phyloP scores from a whole-genome alignment of 495 filamentous ascomycete genomes.

The Baudoinia panamericana region DNA sequence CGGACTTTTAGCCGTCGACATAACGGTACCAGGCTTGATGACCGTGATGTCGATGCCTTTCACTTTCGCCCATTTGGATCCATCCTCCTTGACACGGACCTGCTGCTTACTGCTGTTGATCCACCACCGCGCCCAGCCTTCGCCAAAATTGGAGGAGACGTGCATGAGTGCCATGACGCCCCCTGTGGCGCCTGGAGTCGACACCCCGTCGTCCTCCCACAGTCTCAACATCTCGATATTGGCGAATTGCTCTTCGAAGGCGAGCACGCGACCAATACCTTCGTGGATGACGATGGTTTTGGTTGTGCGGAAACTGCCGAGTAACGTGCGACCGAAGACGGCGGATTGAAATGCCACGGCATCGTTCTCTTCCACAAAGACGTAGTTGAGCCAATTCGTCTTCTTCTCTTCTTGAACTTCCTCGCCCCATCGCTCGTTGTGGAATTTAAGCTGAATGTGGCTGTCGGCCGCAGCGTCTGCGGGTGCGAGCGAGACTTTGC shows the following conservation, averaged over 20 bases:
- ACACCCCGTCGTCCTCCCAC: conserved; percentile 27
- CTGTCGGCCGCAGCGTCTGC: conserved; percentile 12
- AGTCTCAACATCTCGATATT: conserved; percentile 31
- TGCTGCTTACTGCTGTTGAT: conserved; percentile 22
- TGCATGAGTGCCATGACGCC: conserved; percentile 30
- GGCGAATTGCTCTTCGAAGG: conserved; percentile 32
- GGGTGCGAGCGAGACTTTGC: conserved; percentile 26
- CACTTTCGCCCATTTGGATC: conserved; percentile 22
- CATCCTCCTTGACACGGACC: conserved; percentile 26
- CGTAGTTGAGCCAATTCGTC: conserved; percentile 32
- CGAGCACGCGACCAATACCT: conserved; percentile 25
- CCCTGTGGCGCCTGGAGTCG: conserved; percentile 10
- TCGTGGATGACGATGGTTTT: conserved; percentile 30
- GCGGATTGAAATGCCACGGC: conserved; percentile 28
- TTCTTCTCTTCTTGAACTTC: conserved; percentile 14
- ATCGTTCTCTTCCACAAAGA: conserved; percentile 22
- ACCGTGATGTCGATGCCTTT: conserved; percentile 28
- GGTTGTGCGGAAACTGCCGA: conserved; percentile 26
- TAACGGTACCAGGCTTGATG: conserved; percentile 13
- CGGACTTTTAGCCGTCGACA: conserved; percentile 4
- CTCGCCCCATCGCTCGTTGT: conserved; percentile 18
- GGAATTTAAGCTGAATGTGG: conserved; percentile 21
- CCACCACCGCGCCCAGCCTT: conserved; percentile 30
- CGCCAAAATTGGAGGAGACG: conserved; percentile 26
- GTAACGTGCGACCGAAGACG: conserved; percentile 29